Conservation (phyloP, 805 yeast species). For the Saturnispora halmiae region DNA sequence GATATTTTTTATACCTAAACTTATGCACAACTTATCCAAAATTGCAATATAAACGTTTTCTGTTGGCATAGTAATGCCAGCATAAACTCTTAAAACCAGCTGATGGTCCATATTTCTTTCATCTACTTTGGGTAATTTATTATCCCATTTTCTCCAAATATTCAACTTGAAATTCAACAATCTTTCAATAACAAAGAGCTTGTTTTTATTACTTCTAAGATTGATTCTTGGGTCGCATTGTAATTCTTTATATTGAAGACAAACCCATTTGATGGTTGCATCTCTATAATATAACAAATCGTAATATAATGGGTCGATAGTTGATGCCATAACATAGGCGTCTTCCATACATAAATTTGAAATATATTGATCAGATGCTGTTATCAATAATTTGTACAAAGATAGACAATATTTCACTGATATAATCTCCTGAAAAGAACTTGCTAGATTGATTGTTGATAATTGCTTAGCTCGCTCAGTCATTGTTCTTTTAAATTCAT, state of each 20-base stretch:
- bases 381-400: background rate
- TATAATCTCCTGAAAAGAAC: background rate
- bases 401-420: background rate
- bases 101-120: background rate
- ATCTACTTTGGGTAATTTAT: background rate
- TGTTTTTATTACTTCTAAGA: background rate
- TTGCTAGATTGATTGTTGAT: background rate
- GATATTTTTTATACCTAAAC: background rate
- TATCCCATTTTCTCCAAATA: background rate
- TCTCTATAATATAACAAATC: conserved; percentile 2
- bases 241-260: background rate
- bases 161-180: background rate
- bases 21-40: background rate
- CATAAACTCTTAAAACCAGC: conserved; percentile 1
- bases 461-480: background rate
- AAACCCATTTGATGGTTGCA: background rate
- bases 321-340: background rate
- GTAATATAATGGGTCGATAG: conserved; percentile 3
- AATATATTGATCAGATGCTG: background rate
- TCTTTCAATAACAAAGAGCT: background rate
- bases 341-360: background rate
- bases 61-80: conserved; percentile 1
- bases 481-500: background rate
- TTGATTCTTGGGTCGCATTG: background rate
- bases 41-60: background rate